Evolutionary conservation across 495 filamentous ascomycete species (phyloP).

Genomic region (Astrothelium macrocarpum): DNA sequence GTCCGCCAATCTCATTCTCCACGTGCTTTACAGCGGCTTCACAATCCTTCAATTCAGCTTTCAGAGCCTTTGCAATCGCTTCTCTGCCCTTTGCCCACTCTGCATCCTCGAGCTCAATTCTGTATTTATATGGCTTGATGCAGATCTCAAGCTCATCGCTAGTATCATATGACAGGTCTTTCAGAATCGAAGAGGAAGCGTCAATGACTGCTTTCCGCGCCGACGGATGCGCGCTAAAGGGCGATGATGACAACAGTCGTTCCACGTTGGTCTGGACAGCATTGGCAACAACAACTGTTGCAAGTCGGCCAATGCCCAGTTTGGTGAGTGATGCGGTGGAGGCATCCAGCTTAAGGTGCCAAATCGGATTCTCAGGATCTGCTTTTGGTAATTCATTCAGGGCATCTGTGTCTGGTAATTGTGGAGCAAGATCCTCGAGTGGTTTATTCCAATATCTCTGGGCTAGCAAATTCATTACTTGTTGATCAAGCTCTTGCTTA

Average conservation of each 20-base stretch:
- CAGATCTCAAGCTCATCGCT: slow-evolving; percentile 99
- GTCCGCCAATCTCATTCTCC: slow-evolving; percentile 65
- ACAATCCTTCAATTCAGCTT: slow-evolving; percentile 72
- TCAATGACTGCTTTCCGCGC: slow-evolving; percentile 85
- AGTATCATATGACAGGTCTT: slow-evolving; percentile 91
- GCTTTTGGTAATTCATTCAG: slow-evolving; percentile 71
- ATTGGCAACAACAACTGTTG: slow-evolving; percentile 79
- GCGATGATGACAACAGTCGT: slow-evolving; percentile 61
- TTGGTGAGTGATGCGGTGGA: slow-evolving; percentile 85
- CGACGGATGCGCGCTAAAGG: slow-evolving; percentile 83
- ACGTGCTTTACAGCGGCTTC: slow-evolving; percentile 66
- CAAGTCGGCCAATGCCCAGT: slow-evolving; percentile 82
- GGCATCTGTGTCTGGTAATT: slow-evolving; percentile 57
- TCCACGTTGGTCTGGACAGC: slow-evolving; percentile 83
- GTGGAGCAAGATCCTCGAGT: slow-evolving; percentile 60
- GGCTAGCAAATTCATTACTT: slow-evolving; percentile 89
- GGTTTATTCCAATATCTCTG: slow-evolving; percentile 97
- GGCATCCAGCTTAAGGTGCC: slow-evolving; percentile 90
- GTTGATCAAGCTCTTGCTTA: slow-evolving; percentile 87
- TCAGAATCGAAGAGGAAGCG: slow-evolving; percentile 76
- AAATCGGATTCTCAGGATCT: slow-evolving; percentile 73
- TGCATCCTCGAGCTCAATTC: slow-evolving; percentile 82
- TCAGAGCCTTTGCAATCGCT: slow-evolving; percentile 65
- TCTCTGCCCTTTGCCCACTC: slow-evolving; percentile 83
- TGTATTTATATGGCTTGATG: slow-evolving; percentile 97